Evolutionary conservation across 371 early-diverging fungal species (phyloP).

Genomic region (Mucor irregularis): DNA sequence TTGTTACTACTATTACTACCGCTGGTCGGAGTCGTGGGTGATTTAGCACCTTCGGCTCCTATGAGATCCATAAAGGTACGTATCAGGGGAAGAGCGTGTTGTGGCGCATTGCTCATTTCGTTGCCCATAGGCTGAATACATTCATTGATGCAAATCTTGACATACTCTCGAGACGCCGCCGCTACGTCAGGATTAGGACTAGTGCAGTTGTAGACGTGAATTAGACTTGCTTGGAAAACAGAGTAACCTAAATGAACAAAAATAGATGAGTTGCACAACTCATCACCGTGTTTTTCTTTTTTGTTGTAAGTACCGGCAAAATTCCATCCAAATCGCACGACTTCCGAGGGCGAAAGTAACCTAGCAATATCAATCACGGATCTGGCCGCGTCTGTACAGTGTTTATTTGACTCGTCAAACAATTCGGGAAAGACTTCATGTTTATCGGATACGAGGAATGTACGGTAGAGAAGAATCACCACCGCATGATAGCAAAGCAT

Average conservation of each 20-base stretch:
- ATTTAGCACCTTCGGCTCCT: slow-evolving; percentile 2
- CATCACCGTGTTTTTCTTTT: too few relatives aligned
- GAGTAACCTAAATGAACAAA: slow-evolving; percentile 16
- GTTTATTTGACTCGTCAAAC: slow-evolving; percentile 23
- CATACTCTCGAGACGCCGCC: slow-evolving; percentile 18
- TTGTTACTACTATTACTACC: too few relatives aligned
- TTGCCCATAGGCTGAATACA: slow-evolving; percentile 23
- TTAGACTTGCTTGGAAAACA: slow-evolving; percentile 32
- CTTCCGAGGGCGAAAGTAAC: slow-evolving; percentile 8
- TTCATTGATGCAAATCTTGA: slow-evolving; percentile 20
- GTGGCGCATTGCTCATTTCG: slow-evolving; percentile 9
- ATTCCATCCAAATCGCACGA: slow-evolving; percentile 26
- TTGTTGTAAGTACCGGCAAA: slow-evolving; percentile 32
- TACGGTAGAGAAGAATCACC: slow-evolving; percentile 54
- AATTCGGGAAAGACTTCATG: slow-evolving; percentile 18
- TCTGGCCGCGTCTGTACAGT: slow-evolving; percentile 53
- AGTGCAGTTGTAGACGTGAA: slow-evolving; percentile 32
- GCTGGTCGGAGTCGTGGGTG: neutral
- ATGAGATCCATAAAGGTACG: slow-evolving; percentile 21
- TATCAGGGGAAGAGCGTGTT: slow-evolving; percentile 9
- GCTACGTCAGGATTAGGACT: slow-evolving; percentile 19
- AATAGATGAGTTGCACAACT: too few relatives aligned
- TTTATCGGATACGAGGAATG: slow-evolving; percentile 36
- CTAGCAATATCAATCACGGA: slow-evolving; percentile 46
- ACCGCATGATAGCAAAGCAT: slow-evolving; percentile 46